phyloP scores from a whole-genome alignment of 2,329 filamentous ascomycete species.

The Nannizziopsis barbatae region DNA sequence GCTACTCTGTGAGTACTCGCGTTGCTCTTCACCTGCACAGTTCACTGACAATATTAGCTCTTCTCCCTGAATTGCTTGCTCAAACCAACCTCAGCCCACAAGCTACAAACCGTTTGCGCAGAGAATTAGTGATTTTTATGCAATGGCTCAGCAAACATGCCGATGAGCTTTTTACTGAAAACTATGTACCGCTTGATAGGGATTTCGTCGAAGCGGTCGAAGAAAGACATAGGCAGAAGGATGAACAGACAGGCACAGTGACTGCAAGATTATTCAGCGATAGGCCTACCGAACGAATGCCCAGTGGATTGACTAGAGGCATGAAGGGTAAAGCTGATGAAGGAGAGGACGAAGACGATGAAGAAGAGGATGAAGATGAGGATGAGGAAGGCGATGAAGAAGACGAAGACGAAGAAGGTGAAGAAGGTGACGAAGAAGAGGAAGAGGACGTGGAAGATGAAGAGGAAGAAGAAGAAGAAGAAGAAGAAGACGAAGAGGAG shows the following conservation, averaged over 20 bases:
- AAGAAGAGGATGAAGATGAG: slow-evolving; percentile 1
- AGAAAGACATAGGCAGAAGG: slow-evolving; percentile 4
- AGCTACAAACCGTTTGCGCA: slow-evolving; percentile 73
- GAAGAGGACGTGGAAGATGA: background rate
- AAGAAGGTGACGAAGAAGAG: background rate
- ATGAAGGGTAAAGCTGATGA: background rate
- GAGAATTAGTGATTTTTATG: slow-evolving; percentile 78
- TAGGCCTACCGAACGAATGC: background rate
- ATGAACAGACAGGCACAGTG: slow-evolving; percentile 23
- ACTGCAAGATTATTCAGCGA: slow-evolving; percentile 23
- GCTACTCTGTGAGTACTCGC: slow-evolving; percentile 58
- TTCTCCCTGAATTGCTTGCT: slow-evolving; percentile 82
- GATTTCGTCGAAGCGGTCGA: slow-evolving; percentile 30
- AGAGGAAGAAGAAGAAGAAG: background rate
- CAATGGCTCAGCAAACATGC: slow-evolving; percentile 72
- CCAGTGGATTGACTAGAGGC: background rate
- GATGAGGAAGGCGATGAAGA: background rate
- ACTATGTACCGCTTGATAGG: slow-evolving; percentile 34
- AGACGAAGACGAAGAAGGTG: background rate
- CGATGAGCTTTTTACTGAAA: slow-evolving; percentile 56
- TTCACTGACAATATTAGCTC: slow-evolving; percentile 46
- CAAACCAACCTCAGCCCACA: slow-evolving; percentile 98
- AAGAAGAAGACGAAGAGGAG: background rate
- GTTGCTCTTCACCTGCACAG: slow-evolving; percentile 1
- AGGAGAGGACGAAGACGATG: background rate